Percentiles rank a stretch among this genome's conserved stretches.
phyloP scores from a whole-genome alignment of 1,139 yeast species.

The Diutina scorzettiae region DNA sequence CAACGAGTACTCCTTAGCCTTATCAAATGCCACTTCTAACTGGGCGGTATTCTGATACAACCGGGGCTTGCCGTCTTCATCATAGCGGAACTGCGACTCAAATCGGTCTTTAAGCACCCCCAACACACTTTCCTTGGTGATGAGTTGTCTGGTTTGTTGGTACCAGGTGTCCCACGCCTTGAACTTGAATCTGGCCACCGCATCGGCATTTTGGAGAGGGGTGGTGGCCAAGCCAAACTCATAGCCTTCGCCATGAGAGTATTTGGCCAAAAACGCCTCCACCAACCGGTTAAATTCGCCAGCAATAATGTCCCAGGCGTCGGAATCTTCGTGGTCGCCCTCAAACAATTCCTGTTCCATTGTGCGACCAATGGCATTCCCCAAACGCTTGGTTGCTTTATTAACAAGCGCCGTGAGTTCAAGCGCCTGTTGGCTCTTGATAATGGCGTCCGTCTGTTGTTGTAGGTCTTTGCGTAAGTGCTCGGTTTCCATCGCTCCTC shows the following conservation, averaged over 20 bases:
- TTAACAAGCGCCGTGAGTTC: conserved; percentile 32
- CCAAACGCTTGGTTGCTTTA: conserved; percentile 29
- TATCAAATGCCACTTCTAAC: conserved; percentile 50
- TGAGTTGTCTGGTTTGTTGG: conserved; percentile 42
- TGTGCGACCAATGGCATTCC: conserved; percentile 25
- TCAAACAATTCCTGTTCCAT: conserved; percentile 22
- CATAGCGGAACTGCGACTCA: conserved; percentile 76
- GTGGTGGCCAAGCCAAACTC: conserved; percentile 60
- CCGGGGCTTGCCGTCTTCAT: conserved; percentile 69
- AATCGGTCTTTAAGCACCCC: conserved; percentile 55
- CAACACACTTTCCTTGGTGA: conserved; percentile 47
- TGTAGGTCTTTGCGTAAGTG: conserved; percentile 12
- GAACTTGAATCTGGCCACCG: conserved; percentile 32
- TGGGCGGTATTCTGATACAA: conserved; percentile 70
- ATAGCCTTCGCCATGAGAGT: conserved; percentile 13
- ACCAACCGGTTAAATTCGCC: conserved; percentile 33
- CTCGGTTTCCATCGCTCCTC: conserved; percentile 14
- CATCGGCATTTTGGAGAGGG: conserved; percentile 26
- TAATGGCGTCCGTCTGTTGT: conserved; percentile 14
- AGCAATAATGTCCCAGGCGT: conserved; percentile 48
- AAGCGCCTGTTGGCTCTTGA: conserved; percentile 27
- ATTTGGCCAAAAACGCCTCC: conserved; percentile 13
- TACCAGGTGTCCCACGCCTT: conserved; percentile 59
- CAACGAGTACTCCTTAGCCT: conserved; percentile 47
- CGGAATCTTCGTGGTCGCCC: conserved; percentile 28